phyloP scores from a whole-genome alignment of 2,329 filamentous ascomycete species.

The Cladosporium sp. region DNA sequence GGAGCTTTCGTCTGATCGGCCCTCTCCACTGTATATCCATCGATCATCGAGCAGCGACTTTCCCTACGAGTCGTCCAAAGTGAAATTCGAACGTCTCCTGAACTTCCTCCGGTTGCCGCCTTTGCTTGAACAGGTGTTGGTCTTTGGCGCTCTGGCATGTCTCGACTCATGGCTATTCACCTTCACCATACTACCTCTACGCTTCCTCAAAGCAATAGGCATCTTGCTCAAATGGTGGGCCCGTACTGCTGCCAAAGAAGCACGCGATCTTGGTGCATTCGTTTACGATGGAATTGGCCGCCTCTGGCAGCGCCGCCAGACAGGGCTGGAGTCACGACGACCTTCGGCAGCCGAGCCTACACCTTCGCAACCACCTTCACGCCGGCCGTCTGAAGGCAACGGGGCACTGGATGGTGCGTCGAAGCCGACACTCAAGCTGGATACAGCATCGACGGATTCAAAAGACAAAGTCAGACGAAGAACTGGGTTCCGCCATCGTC shows the following conservation, averaged over 20 bases:
- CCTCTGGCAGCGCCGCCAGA: constrained; percentile 62
- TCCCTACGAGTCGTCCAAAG: constrained; percentile 87
- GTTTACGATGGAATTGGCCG: constrained; percentile 79
- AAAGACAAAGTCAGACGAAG: constrained; percentile 25
- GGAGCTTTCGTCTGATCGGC: constrained; percentile 62
- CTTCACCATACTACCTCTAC: constrained; percentile 89
- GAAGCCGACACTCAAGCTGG: constrained; percentile 14
- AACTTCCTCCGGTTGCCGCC: constrained; percentile 84
- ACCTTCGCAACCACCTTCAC: constrained; percentile 14
- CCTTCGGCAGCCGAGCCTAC: constrained; percentile 7
- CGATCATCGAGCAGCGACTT: constrained; percentile 59
- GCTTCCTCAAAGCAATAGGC: constrained; percentile 78
- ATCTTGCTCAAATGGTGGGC: constrained; percentile 79
- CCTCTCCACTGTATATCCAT: constrained; percentile 66
- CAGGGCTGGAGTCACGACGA: constrained; percentile 9
- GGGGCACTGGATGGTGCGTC: neutral
- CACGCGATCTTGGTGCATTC: constrained; percentile 70
- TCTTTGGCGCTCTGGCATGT: constrained; percentile 87
- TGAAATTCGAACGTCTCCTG: constrained; percentile 87
- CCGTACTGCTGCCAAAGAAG: constrained; percentile 71
- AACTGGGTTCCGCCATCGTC: constrained; percentile 59
- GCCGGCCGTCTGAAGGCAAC: constrained; percentile 6
- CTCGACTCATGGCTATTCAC: constrained; percentile 96
- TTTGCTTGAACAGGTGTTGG: constrained; percentile 79
- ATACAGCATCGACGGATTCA: neutral